Evolutionary conservation across 2,329 filamentous ascomycete genomes (phyloP), one percentile per base, ranked within the genome.

Genomic region (Colletotrichum cordylinicola): DNA sequence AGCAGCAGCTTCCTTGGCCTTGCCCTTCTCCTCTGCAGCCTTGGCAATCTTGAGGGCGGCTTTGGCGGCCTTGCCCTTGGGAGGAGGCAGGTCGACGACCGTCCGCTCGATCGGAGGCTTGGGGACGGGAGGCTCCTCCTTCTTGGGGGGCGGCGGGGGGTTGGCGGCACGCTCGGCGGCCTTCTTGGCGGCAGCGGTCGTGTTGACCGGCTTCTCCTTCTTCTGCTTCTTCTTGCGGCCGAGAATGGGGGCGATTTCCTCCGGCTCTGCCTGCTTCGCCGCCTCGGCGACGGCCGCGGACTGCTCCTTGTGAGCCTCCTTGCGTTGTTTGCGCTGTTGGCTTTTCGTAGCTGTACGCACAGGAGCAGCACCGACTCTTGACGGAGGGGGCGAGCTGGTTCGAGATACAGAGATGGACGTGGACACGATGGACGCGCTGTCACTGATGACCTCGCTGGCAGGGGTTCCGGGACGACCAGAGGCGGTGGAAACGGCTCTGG

Each of bases 191-290:
- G 72, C 58, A 65, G 77, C 71, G 1, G 79, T 69, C 21, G 66
- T 33, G n/a, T 21, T 64, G 9, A 70, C 39, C 16, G 83, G 83
- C 80, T 91, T 93, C 79, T 94, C 92, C 85, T 95, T 96, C 88
- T 94, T 96, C 82, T 94, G 91, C 86, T 96, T 97, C 88, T 95
- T 96, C 88, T 96, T 96, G 68, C 95, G 91, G 39, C 94, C 94
- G 65, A 95, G 83, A 55, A 98, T 94, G 0, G 95, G 95, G 9
- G 92, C 95, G 78, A 91, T 90, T 78, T 91, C 90, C 67, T 91
- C 87, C 15, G 88, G 83, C 74, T 93, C 92, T 16, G 85, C 92
- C 15, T 85, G 80, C 65, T 88, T 87, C 77, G 90, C 80, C 1
- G 85, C 79, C 77, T 91, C 90, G 4, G 84, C 85, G 75, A 92